These are phyloP conservation scores for Corrigiola litoralis DNA, from an alignment of 179 eudicot species.

Conservation along the genomic window DNA sequence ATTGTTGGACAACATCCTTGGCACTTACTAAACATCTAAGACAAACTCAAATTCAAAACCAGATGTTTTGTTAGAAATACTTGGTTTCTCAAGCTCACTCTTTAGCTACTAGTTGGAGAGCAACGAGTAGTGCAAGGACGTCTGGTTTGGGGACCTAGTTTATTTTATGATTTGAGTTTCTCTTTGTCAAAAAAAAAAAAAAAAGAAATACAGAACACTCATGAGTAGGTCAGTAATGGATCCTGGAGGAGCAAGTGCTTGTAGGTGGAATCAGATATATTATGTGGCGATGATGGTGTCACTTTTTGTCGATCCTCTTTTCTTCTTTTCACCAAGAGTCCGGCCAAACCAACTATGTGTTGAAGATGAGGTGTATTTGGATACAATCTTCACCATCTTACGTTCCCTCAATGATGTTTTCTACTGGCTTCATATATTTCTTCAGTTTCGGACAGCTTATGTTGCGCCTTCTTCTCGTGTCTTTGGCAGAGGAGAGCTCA, in stretches of 20 bases:
- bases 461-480: constrained; percentile 21
- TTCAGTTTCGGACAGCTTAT: constrained; percentile 25
- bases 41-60: too few relatives aligned
- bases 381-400: constrained; percentile 6
- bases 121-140: too few relatives aligned
- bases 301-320: constrained; percentile 28
- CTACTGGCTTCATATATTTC: constrained; percentile 22
- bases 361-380: constrained; percentile 10
- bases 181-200: too few relatives aligned
- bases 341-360: constrained; percentile 9
- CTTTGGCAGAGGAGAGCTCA: constrained; percentile 24
- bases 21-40: too few relatives aligned
- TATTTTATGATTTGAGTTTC: too few relatives aligned
- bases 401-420: constrained; percentile 20
- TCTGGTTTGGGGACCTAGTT: too few relatives aligned
- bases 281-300: constrained; percentile 18
- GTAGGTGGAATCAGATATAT: constrained; percentile 20
- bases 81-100: too few relatives aligned
- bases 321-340: constrained; percentile 22
- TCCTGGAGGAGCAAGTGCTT: constrained; percentile 11
- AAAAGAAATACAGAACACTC: too few relatives aligned
- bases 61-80: too few relatives aligned
- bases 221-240: not conserved
- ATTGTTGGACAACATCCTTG: too few relatives aligned
- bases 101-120: too few relatives aligned